Base-by-base conservation (phyloP, 106 monocot genomes). In the Dendrobium catenatum region DNA sequence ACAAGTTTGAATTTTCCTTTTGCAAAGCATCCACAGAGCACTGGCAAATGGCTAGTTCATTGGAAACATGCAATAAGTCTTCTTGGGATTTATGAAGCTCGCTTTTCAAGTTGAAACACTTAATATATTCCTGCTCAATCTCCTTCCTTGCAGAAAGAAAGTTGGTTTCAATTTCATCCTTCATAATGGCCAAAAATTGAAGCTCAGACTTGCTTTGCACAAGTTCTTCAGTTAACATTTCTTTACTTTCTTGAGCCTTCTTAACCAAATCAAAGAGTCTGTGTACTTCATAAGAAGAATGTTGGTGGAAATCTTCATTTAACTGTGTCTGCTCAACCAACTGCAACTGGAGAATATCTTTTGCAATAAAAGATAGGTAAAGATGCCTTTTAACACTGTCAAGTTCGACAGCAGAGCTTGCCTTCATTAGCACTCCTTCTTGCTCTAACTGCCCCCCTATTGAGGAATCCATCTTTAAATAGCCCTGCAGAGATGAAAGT, bases 321-420 rank as follows among this genome's bases (percentile, higher is more conserved):
- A 77, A 42, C 29, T 74, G 76, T 17, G 81, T 78, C 59, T 87
- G 81, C 26, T 89, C 93, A 82, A 76, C 84, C 48, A 93, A 79
- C 29, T 90, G 87, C 70, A 91, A 55, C 81, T 88, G 82, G 51
- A 95, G 78, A 88, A 88, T 79, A 85, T 90, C 87, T 78, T 87
- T 93, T 49, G 79, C 80, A 42, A 99, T 13, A 80, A 6, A 86
- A 79, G 87, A 80, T 78, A 89, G 40, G 79, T 95, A 99, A 58
- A 99, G 88, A 82, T 93, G 90, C 59, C 61, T 81, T 82, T 41
- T 89, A 26, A 99, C 77, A 83, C 56, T 77, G 54, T 99, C 98
- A 75, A 88, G 20, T 73, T 72, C 83, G 78, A 83, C 77, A 78
- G 44, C 46, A 80, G 58, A 49, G 19, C 37, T 44, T 78, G 22